Percentiles rank a stretch among this genome's conserved stretches.
Evolutionary conservation across 208 protist species (phyloP).

Genomic region (Trypanosoma conorhini): DNA sequence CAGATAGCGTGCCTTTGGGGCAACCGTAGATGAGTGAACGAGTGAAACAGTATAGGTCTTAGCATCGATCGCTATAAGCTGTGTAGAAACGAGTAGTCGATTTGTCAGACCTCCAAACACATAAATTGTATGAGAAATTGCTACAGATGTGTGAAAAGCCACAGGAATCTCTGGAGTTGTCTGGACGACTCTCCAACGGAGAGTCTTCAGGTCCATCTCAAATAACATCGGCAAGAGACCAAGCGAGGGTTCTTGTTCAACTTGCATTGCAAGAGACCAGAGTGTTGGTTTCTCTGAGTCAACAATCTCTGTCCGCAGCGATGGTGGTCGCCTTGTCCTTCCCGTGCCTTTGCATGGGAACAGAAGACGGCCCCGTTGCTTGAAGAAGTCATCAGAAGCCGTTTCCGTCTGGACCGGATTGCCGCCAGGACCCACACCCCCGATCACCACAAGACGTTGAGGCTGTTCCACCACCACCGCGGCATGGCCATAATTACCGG

Average conservation of each 20-base stretch:
- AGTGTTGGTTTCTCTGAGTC: slow-evolving; percentile 16
- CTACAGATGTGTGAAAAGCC: slow-evolving; percentile 71
- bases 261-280: slow-evolving; percentile 9
- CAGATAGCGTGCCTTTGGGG: slow-evolving; percentile 55
- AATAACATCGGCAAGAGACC: slow-evolving; percentile 84
- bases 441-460: slow-evolving; percentile 69
- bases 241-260: slow-evolving; percentile 18
- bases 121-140: slow-evolving; percentile 53
- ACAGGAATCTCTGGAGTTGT: slow-evolving; percentile 57
- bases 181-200: slow-evolving; percentile 76
- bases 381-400: slow-evolving; percentile 16
- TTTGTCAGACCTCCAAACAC: slow-evolving; percentile 87
- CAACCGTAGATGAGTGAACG: slow-evolving; percentile 12
- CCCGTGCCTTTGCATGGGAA: slow-evolving; percentile 24
- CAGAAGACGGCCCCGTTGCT: slow-evolving; percentile 7
- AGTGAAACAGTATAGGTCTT: slow-evolving; percentile 61
- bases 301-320: not conserved
- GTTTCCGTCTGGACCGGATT: slow-evolving; percentile 1
- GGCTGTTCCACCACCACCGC: slow-evolving; percentile 50
- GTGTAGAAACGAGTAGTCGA: slow-evolving; percentile 50
- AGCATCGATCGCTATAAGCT: slow-evolving; percentile 70
- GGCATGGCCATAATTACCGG: slow-evolving; percentile 78
- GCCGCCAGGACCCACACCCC: slow-evolving; percentile 74
- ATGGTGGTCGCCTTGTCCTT: not conserved
- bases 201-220: slow-evolving; percentile 71